Conservation (phyloP, 805 yeast genomes). For the Sugiyamaella chiloensis region DNA sequence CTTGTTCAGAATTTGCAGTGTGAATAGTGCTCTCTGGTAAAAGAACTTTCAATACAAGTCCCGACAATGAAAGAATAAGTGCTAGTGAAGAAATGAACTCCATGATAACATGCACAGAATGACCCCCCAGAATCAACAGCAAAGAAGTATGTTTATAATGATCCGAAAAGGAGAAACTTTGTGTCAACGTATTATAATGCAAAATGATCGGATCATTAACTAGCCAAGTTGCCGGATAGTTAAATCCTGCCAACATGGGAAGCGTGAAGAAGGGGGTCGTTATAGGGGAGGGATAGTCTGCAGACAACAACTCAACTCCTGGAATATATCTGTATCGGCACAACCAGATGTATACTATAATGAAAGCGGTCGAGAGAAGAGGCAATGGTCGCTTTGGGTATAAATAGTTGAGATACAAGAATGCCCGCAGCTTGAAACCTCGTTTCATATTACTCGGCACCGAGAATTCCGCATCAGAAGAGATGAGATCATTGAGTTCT, state of each 20-base stretch:
- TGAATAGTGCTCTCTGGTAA: constrained; percentile 24
- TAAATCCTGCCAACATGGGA: neutral
- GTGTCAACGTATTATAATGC: neutral
- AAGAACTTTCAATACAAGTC: constrained; percentile 43
- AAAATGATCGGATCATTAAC: constrained; percentile 6
- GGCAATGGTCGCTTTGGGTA: constrained; percentile 11
- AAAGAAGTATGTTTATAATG: neutral
- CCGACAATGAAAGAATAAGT: constrained; percentile 50
- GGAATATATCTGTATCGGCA: neutral
- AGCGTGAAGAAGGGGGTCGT: neutral
- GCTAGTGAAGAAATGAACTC: constrained; percentile 53
- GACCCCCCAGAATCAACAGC: constrained; percentile 3
- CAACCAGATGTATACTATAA: constrained; percentile 12
- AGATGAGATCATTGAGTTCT: constrained; percentile 53
- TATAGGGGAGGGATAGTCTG: neutral
- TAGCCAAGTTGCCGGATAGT: neutral
- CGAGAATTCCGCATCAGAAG: neutral
- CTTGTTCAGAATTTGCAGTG: neutral
- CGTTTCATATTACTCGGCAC: neutral
- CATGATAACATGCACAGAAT: constrained; percentile 31
- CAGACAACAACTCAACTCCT: constrained; percentile 2
- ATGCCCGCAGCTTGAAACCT: constrained; percentile 8
- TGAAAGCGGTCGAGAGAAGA: neutral
- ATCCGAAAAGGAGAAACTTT: neutral
- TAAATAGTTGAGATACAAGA: constrained; percentile 23